Evolutionary conservation across 768 basidiomycete genomes (phyloP), one percentile per base, ranked within the genome.

Genomic region (Psilocybe cyanescens): DNA sequence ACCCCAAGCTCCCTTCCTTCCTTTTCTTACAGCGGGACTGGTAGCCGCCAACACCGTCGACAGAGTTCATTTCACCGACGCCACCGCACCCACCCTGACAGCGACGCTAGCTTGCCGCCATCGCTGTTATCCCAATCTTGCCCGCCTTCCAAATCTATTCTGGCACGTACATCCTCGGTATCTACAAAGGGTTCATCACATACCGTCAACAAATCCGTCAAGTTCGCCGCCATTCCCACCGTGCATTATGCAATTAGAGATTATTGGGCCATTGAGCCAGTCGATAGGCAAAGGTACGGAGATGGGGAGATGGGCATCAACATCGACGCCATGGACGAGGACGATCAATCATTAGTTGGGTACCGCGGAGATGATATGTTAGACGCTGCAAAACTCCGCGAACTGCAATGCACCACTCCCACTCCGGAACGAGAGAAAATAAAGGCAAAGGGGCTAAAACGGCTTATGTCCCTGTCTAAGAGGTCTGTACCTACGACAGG

Each of bases 221-320:
- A 88, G 65, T 91, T 91, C 63, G 86, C 86, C 30, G 87, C 89
- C 59, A 76, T 79, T 56, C 88, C 89, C 14, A 88, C 81, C 2
- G 78, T 89, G 8, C 82, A 88, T 68, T 86, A 87, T 61, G 66
- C 74, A 24, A 73, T 67, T 46, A 63, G 68, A 47, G 74, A 70
- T 17, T 72, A 74, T 60, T 73, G 74, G 70, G 70, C 73, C 39
- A 16, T 67, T 8, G 65, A 70, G 28, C 33, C 58, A 44, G 49
- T 56, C 39, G 65, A 63, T 41, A 33, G 54, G 17, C 50, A 45
- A 11, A 63, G 57, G n/a, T 58, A 60, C 9, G 63, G 58, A 14
- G 51, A 63, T 55, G 57, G 39, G 37, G 60, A 56, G 45, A 75
- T 76, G 71, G 76, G 73, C 2, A 72, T 76, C 55, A 72, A 75